Percentiles rank a stretch among this genome's conserved stretches.
phyloP scores from a whole-genome alignment of 2,329 filamentous ascomycete species.

The Aphanocladium album region DNA sequence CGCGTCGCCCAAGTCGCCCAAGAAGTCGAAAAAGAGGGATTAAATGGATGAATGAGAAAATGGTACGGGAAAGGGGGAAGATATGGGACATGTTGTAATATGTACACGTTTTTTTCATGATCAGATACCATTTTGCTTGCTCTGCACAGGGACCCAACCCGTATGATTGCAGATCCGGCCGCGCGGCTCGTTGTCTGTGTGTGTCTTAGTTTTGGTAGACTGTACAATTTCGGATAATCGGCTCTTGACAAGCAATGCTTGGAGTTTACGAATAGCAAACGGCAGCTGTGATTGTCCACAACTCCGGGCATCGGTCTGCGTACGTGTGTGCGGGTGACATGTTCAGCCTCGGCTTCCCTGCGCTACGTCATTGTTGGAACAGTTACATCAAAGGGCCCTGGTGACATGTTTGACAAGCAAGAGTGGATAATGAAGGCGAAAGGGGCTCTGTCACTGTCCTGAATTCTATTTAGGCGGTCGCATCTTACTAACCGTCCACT shows the following conservation, averaged over 20 bases:
- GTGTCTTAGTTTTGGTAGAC: neutral
- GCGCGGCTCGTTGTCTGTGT: neutral
- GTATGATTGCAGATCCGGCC: neutral
- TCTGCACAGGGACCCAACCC: neutral
- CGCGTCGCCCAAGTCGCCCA: conserved; percentile 16
- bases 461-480: no score
- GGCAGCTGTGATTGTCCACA: neutral
- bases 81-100: conserved; percentile 1
- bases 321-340: no score
- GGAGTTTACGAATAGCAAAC: neutral
- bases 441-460: no score
- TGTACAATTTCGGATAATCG: conserved; percentile 1
- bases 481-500: no score
- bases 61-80: neutral
- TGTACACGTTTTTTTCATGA: conserved; percentile 4
- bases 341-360: no score
- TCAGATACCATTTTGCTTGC: neutral
- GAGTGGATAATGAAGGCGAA: no score
- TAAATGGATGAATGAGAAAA: conserved; percentile 16
- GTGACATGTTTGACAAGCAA: no score
- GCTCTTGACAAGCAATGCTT: neutral
- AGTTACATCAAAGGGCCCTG: no score
- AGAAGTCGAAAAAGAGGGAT: conserved; percentile 31
- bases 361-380: no score
- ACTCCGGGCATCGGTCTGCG: no score